Evolutionary conservation across 495 filamentous ascomycete genomes (phyloP).

Genomic region (Glarea lozoyensis): DNA sequence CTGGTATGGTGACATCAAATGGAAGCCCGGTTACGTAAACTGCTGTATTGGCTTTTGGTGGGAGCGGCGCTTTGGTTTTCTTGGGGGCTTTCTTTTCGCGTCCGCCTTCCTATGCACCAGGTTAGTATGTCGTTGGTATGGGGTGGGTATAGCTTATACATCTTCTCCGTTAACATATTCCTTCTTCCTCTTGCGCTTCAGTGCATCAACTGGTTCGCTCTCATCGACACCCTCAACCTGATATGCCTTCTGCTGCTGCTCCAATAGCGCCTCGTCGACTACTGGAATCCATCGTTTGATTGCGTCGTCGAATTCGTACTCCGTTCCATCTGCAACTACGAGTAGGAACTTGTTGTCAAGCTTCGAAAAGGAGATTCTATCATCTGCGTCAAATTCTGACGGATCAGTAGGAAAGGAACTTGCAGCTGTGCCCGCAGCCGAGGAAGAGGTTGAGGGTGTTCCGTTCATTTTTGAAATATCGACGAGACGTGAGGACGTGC

Average conservation of each 20-base stretch:
- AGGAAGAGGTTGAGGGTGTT: too few species aligned
- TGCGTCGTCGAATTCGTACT: constrained; percentile 70
- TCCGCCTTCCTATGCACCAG: constrained; percentile 20
- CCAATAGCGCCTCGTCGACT: constrained; percentile 72
- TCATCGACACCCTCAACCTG: constrained; percentile 60
- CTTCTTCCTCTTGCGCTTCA: constrained; percentile 67
- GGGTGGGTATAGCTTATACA: too few species aligned
- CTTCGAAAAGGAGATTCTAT: constrained; percentile 78
- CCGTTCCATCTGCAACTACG: constrained; percentile 75
- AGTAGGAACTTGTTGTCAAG: constrained; percentile 72
- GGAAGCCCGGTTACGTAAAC: constrained; percentile 86
- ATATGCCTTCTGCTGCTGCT: constrained; percentile 71
- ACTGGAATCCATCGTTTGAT: constrained; percentile 73
- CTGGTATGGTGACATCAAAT: constrained; percentile 62
- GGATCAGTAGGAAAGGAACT: constrained; percentile 60
- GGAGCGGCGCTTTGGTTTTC: constrained; percentile 40
- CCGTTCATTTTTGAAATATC: too few species aligned
- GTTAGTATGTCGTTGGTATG: constrained; percentile 7
- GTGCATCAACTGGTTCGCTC: constrained; percentile 38
- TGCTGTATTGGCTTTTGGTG: constrained; percentile 73
- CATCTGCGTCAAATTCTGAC: constrained; percentile 70
- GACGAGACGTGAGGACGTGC: neutral
- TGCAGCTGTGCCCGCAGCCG: too few species aligned
- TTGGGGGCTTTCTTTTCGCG: constrained; percentile 27
- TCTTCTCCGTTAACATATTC: constrained; percentile 50